phyloP scores from a whole-genome alignment of 768 basidiomycete species.

The Cyathus striatus region DNA sequence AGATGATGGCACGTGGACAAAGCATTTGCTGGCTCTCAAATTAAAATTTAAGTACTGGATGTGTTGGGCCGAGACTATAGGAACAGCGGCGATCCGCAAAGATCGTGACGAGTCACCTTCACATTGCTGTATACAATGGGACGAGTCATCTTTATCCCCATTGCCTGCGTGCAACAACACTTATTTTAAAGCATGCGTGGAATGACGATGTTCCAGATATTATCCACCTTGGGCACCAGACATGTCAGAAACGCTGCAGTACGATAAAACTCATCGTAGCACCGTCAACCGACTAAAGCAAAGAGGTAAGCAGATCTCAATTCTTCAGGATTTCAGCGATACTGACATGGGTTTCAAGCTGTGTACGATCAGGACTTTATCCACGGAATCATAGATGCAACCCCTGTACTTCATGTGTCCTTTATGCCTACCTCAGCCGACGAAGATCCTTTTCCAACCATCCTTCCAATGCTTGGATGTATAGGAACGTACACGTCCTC shows the following conservation, averaged over 20 bases:
- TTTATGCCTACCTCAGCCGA: slow-evolving; percentile 14
- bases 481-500: slow-evolving; percentile 12
- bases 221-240: neutral
- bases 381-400: slow-evolving; percentile 15
- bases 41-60: too few species aligned
- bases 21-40: too few species aligned
- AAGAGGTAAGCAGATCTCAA: slow-evolving; percentile 7
- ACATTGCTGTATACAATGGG: too few species aligned
- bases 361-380: slow-evolving; percentile 16
- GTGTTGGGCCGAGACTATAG: too few species aligned
- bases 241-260: slow-evolving; percentile 9
- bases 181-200: too few species aligned
- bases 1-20: too few species aligned
- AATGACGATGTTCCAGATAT: too few species aligned
- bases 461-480: slow-evolving; percentile 19
- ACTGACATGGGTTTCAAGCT: slow-evolving; percentile 4
- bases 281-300: slow-evolving; percentile 15
- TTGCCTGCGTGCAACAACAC: too few species aligned
- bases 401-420: slow-evolving; percentile 18
- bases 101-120: too few species aligned
- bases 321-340: neutral
- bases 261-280: slow-evolving; percentile 10
- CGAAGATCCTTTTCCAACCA: slow-evolving; percentile 20
- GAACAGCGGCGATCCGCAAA: too few species aligned
- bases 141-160: too few species aligned